Percentiles rank a stretch among this genome's conserved stretches.
phyloP scores from a whole-genome alignment of 78 protist species.

The Dictyostelium capitatum region DNA sequence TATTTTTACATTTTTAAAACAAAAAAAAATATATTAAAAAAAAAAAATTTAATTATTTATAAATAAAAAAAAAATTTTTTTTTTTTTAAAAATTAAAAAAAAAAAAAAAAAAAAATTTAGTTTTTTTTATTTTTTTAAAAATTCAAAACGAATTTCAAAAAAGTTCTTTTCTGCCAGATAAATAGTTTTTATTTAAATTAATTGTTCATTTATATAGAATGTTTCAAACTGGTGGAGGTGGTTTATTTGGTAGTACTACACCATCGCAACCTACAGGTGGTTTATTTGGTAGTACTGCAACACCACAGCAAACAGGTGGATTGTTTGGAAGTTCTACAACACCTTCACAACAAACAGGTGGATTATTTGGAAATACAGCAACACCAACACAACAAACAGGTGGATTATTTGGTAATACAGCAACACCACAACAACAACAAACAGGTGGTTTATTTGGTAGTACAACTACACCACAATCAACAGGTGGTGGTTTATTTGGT shows the following conservation, averaged over 20 bases:
- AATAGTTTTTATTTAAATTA: too few species aligned
- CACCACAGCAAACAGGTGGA: background rate
- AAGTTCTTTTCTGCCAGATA: too few species aligned
- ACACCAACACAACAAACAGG: constrained; percentile 22
- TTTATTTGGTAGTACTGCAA: constrained; percentile 24
- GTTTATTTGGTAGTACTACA: constrained; percentile 4
- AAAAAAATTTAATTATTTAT: too few species aligned
- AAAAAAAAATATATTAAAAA: too few species aligned
- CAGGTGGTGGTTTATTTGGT: background rate
- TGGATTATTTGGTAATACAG: constrained; percentile 19
- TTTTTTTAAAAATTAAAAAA: too few species aligned
- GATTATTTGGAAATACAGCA: constrained; percentile 14
- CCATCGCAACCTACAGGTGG: constrained; percentile 7
- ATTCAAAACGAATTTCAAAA: too few species aligned
- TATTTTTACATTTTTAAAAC: too few species aligned
- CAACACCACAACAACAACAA: constrained; percentile 19
- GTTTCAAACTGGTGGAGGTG: constrained; percentile 12
- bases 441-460: background rate
- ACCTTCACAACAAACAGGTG: constrained; percentile 23
- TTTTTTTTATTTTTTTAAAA: background rate
- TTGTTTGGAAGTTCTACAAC: constrained; percentile 27
- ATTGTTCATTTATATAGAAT: background rate
- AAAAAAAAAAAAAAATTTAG: background rate
- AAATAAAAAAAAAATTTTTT: too few species aligned
- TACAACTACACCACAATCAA: background rate